Conservation (phyloP, 179 eudicot species). For the Silene coronaria region DNA sequence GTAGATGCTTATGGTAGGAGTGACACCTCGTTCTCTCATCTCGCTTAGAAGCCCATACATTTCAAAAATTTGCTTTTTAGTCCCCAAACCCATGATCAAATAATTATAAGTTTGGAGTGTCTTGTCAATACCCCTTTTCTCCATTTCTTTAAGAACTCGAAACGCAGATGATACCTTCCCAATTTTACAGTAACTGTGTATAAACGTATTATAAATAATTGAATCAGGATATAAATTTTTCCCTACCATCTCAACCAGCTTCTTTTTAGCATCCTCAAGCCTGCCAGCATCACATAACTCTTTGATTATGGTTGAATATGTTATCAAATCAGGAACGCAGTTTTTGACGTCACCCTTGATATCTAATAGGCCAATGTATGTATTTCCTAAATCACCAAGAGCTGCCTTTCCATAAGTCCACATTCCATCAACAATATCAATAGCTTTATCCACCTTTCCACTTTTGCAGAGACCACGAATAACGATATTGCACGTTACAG, state of each 20-base stretch:
- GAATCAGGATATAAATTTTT: conserved; percentile 70
- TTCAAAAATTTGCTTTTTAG: conserved; percentile 71
- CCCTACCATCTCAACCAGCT: conserved; percentile 74
- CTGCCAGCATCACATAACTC: conserved; percentile 68
- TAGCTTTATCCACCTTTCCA: conserved; percentile 78
- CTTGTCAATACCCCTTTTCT: conserved; percentile 66
- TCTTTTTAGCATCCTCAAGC: conserved; percentile 82
- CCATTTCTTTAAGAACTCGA: conserved; percentile 97
- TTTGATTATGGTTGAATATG: conserved; percentile 75
- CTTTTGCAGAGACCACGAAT: conserved; percentile 72
- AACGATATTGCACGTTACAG: conserved; percentile 79
- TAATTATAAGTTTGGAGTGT: conserved; percentile 75
- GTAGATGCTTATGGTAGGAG: conserved; percentile 63
- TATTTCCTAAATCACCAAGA: conserved; percentile 50
- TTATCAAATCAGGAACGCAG: conserved; percentile 71
- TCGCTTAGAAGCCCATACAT: conserved; percentile 83
- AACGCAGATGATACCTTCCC: conserved; percentile 86
- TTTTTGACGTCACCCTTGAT: conserved; percentile 30
- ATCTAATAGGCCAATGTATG: conserved; percentile 41
- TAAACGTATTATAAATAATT: conserved; percentile 52
- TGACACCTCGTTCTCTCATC: conserved; percentile 76
- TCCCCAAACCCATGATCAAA: conserved; percentile 61
- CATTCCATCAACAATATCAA: conserved; percentile 69
- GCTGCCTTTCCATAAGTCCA: conserved; percentile 82
- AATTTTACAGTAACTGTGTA: conserved; percentile 50